These are phyloP conservation scores for Yamadazyma sp. DNA, from an alignment of 805 yeast genomes.

Conservation along the genomic window DNA sequence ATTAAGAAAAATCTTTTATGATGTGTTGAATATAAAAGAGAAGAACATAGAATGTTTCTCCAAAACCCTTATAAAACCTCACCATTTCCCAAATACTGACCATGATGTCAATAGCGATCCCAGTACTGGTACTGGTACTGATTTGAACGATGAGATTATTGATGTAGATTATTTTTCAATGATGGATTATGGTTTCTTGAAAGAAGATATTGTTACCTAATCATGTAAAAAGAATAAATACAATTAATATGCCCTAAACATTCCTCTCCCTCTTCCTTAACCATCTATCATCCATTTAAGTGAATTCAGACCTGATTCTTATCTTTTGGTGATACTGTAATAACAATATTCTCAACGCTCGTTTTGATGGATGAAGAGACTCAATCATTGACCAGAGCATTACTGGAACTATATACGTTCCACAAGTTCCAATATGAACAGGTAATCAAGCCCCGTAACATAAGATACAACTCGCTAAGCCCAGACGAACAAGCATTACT, in stretches of 20 bases:
- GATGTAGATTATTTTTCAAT: constrained; percentile 15
- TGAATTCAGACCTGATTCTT: too few species aligned
- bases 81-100: constrained; percentile 14
- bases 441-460: constrained; percentile 29
- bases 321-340: too few species aligned
- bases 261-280: too few species aligned
- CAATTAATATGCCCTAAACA: too few species aligned
- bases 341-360: too few species aligned
- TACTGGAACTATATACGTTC: constrained; percentile 33
- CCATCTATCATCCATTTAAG: too few species aligned
- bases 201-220: constrained; percentile 8
- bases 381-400: constrained; percentile 15
- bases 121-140: too few species aligned
- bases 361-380: constrained; percentile 2
- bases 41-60: constrained; percentile 13
- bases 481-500: constrained; percentile 39
- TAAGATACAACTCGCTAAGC: constrained; percentile 28
- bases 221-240: too few species aligned
- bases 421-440: constrained; percentile 31
- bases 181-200: constrained; percentile 14
- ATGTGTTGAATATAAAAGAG: constrained; percentile 11
- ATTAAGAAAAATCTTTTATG: constrained; percentile 11
- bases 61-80: constrained; percentile 14
- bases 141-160: constrained; percentile 5
- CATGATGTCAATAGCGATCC: not conserved